Conservation (phyloP, 768 basidiomycete species). For the Rubroboletus pulcherrimus region DNA sequence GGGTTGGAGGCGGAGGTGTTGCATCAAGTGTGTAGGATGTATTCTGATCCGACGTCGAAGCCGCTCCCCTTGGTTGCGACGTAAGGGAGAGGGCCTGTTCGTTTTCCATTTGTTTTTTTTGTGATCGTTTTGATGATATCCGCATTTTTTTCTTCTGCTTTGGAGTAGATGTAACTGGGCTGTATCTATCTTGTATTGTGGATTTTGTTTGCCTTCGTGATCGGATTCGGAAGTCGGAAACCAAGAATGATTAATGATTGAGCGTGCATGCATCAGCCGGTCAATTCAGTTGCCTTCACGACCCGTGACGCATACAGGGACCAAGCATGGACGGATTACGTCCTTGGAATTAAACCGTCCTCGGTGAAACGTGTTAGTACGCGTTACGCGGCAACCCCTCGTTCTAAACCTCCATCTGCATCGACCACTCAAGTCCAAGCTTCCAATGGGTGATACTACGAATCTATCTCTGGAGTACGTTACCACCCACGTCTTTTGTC, state of each 20-base stretch:
- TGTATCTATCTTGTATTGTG: conserved; percentile 25
- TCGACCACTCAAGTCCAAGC: neutral
- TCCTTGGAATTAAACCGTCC: too few species aligned
- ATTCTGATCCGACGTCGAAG: conserved; percentile 22
- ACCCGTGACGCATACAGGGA: too few species aligned
- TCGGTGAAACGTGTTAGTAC: neutral
- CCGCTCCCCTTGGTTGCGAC: conserved; percentile 17
- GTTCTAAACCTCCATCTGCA: too few species aligned
- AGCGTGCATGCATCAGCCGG: too few species aligned
- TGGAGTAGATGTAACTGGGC: conserved; percentile 12
- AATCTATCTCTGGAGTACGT: conserved; percentile 21
- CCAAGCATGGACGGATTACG: too few species aligned
- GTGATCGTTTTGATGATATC: conserved; percentile 5
- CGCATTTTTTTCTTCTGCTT: conserved; percentile 11
- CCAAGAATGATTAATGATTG: too few species aligned
- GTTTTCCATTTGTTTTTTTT: neutral
- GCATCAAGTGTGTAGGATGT: conserved; percentile 43
- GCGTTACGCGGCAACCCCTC: too few species aligned
- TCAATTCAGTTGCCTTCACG: too few species aligned
- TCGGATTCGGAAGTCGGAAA: neutral
- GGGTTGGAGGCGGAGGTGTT: conserved; percentile 58
- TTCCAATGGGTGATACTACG: too few species aligned
- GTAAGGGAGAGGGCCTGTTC: conserved; percentile 2
- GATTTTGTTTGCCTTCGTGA: neutral
- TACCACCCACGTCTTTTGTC: conserved; percentile 40